Base-by-base conservation (phyloP, 176 grass and related monocot genomes). In the Aegilops sharonensis region DNA sequence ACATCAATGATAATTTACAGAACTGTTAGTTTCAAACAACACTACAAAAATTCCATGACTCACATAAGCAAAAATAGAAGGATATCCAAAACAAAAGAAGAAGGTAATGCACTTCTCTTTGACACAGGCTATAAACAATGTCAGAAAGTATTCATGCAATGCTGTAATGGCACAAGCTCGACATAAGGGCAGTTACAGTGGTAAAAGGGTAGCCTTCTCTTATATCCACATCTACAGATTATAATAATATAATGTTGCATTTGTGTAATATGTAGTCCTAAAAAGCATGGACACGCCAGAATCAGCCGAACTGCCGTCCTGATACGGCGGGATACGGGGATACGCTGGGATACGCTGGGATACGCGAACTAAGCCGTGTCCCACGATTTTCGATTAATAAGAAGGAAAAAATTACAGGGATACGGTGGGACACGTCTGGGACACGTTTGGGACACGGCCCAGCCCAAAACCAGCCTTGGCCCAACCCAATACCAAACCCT, bases 21-120 rank as follows among this genome's bases (percentile, higher is more conserved):
- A 74, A 34, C 30, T 47, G 40, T 64, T 67, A 86, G 25, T 21
- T 75, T 18, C 32, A 65, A 77, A 86, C 36, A 63, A 15, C 69
- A 13, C 2, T 65, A 42, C 6, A 27, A 25, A 14, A 25, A 14
- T 34, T 62, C 18, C 23, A 20, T 56, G 34, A 10, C 61, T 34
- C 24, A 69, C 79, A 59, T 78, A 61, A 77, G 35, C 11, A 88
- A 20, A 35, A 68, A 47, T 17, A 27, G 42, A 66, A 54, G 64
- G 39, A 31, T 34, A 75, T 29, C 15, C 12, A 64, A 17, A 66
- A 76, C 45, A 32, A 65, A 45, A 54, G 21, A 80, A 66, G 3
- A 81, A 34, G 18, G 64, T 25, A 14, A 50, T 48, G 14, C 37
- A 48, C 3, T 67, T 66, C 61, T 43, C 5, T 3, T 54, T 70